phyloP scores from a whole-genome alignment of 176 grass and related monocot species.

The Oryza coarctata region DNA sequence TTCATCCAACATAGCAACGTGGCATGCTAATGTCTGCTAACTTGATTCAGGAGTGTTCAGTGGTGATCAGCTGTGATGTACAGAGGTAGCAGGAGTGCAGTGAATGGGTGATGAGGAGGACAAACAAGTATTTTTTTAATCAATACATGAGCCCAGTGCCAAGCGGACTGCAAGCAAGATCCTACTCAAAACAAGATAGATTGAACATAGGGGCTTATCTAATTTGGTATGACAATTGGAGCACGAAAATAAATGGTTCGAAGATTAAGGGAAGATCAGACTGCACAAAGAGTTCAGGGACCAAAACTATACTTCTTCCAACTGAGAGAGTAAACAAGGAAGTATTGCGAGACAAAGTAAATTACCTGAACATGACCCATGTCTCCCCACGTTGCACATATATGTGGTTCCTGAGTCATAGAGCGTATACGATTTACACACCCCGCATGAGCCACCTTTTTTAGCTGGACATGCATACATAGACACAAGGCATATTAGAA shows the following conservation, averaged over 20 bases:
- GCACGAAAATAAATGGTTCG: background rate
- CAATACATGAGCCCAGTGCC: background rate
- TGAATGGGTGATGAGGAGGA: background rate
- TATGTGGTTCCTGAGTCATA: constrained; percentile 77
- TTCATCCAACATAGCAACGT: background rate
- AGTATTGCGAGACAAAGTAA: background rate
- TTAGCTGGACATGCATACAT: constrained; percentile 46
- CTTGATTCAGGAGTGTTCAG: too few relatives aligned
- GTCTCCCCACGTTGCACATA: constrained; percentile 89
- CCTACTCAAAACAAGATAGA: background rate
- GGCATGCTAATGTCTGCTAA: background rate
- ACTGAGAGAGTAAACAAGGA: background rate
- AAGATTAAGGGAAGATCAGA: background rate
- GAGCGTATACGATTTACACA: constrained; percentile 86
- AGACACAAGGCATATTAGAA: constrained; percentile 21
- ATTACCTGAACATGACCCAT: constrained; percentile 91
- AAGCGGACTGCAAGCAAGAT: background rate
- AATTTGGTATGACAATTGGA: background rate
- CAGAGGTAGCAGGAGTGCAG: background rate
- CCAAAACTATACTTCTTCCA: background rate
- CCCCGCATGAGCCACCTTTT: constrained; percentile 79
- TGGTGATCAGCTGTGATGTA: too few relatives aligned
- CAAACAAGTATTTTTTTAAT: background rate
- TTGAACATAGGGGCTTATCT: background rate
- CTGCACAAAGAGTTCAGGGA: background rate